Percentiles rank a stretch among this genome's conserved stretches.
phyloP scores from a whole-genome alignment of 106 monocot genomes.

The Allium fistulosum region DNA sequence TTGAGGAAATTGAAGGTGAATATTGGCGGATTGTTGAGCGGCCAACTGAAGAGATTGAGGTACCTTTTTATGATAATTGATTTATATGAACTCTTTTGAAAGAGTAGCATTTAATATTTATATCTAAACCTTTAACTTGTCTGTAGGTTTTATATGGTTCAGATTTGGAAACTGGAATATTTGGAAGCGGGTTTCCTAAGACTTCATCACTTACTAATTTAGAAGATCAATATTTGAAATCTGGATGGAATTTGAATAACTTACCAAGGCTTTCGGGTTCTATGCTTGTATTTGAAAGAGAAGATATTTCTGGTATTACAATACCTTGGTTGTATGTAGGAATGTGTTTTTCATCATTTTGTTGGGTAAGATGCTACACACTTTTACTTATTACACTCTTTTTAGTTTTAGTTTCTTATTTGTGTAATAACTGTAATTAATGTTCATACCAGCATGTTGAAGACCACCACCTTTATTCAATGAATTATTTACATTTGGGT shows the following conservation, averaged over 20 bases:
- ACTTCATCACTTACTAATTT: conserved; percentile 14
- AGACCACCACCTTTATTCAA: conserved; percentile 66
- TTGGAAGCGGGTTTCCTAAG: conserved; percentile 67
- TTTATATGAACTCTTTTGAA: too few relatives aligned
- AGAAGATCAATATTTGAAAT: conserved; percentile 35
- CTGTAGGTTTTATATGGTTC: conserved; percentile 67
- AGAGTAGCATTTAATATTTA: too few relatives aligned
- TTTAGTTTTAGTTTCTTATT: background rate
- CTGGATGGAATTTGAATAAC: conserved; percentile 74
- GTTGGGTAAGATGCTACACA: conserved; percentile 49
- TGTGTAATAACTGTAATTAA: background rate
- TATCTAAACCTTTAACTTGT: background rate
- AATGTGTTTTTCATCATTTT: conserved; percentile 80
- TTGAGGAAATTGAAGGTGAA: conserved; percentile 65
- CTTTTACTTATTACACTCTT: background rate
- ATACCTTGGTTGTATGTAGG: conserved; percentile 70
- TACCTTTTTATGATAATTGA: conserved; percentile 7
- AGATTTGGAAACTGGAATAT: conserved; percentile 56
- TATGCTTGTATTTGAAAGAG: conserved; percentile 54
- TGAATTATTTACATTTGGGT: conserved; percentile 72
- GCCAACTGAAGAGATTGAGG: conserved; percentile 80
- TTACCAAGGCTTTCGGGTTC: conserved; percentile 49
- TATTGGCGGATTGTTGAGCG: conserved; percentile 76
- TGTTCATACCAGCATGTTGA: conserved; percentile 53
- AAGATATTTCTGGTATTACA: conserved; percentile 55